phyloP scores from a whole-genome alignment of 2,329 filamentous ascomycete genomes.

The Hymenoscyphus fraxineus region DNA sequence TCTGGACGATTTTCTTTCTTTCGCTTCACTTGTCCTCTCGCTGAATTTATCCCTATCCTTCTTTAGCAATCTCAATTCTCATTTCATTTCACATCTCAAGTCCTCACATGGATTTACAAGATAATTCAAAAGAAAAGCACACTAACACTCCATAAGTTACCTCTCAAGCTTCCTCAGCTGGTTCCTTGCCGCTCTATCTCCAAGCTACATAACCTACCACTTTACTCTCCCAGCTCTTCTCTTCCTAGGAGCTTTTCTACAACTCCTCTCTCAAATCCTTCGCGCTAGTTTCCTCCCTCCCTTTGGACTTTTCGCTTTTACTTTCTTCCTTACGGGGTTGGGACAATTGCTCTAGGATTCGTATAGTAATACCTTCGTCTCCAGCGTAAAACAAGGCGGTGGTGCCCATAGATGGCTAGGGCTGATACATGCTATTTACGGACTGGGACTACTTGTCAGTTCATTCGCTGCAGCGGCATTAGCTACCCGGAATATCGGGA shows the following conservation, averaged over 20 bases:
- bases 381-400: neutral
- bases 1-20: neutral
- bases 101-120: no score
- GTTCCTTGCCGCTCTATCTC: conserved; percentile 54
- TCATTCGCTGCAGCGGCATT: neutral
- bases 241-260: neutral
- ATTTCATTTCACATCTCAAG: no score
- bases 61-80: neutral
- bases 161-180: conserved; percentile 57
- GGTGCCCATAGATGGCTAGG: neutral
- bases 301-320: neutral
- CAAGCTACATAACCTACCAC: conserved; percentile 51
- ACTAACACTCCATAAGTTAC: conserved; percentile 48
- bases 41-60: neutral
- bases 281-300: neutral
- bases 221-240: conserved; percentile 49
- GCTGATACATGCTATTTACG: neutral
- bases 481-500: neutral
- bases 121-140: neutral
- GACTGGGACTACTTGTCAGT: neutral
- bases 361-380: neutral
- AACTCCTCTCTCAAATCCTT: neutral
- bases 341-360: neutral
- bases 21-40: neutral
- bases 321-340: neutral